A percentile compares a stretch with the other conserved stretches of the same genome.
Evolutionary conservation across 352 stramenopile genomes (phyloP).

Genomic region (Globisporangium ultimum): DNA sequence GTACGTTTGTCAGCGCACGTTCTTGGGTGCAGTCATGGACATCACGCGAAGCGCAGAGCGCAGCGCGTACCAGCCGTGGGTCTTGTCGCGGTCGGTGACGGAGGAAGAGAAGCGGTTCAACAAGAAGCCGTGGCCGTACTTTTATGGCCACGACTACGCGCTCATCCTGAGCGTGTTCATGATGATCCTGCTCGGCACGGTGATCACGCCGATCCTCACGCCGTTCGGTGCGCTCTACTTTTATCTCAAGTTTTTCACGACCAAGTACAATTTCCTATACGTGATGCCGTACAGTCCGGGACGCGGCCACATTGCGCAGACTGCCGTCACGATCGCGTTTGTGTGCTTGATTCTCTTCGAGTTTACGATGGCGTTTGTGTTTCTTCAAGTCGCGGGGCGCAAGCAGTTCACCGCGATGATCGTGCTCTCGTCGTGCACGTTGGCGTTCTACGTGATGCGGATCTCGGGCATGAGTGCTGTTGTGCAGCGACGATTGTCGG

Average conservation of each 20-base stretch:
- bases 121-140: conserved; percentile 50
- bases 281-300: conserved; percentile 68
- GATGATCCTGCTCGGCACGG: conserved; percentile 67
- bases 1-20: conserved; percentile 79
- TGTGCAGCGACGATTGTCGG: conserved; percentile 28
- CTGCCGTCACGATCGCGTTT: conserved; percentile 59
- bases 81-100: conserved; percentile 59
- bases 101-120: conserved; percentile 45
- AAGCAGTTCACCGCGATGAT: conserved; percentile 59
- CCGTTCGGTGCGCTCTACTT: conserved; percentile 80
- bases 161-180: conserved; percentile 77
- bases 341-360: conserved; percentile 70
- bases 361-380: conserved; percentile 68
- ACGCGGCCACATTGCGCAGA: conserved; percentile 61
- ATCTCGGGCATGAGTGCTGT: conserved; percentile 39
- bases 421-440: conserved; percentile 43
- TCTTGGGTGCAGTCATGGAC: conserved; percentile 71
- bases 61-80: conserved; percentile 66
- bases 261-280: conserved; percentile 85
- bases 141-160: conserved; percentile 77
- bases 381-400: conserved; percentile 55
- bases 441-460: conserved; percentile 47
- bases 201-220: conserved; percentile 76
- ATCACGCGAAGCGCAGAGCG: conserved; percentile 64
- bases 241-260: conserved; percentile 66